These are phyloP conservation scores for Citrullus amarus DNA, from an alignment of 306 rosid species.

Conservation along the genomic window DNA sequence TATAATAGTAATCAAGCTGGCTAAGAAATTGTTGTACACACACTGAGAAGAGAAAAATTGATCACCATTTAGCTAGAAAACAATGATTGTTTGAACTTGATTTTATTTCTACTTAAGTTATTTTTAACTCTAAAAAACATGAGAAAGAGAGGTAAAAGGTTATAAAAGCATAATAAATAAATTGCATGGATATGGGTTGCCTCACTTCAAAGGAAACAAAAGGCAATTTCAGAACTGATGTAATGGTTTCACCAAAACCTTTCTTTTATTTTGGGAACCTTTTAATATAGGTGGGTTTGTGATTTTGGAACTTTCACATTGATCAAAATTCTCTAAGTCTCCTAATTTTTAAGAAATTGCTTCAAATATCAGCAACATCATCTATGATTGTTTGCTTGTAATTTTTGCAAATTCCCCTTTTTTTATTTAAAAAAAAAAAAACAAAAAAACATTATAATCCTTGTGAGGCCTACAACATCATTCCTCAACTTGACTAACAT, in stretches of 20 bases:
- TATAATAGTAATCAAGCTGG: neutral
- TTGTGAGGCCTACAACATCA: neutral
- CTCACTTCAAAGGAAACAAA: neutral
- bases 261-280: neutral
- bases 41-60: neutral
- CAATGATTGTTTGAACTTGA: neutral
- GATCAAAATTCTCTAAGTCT: neutral
- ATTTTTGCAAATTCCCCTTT: neutral
- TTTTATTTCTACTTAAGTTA: neutral
- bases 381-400: neutral
- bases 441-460: no score
- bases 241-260: conserved; percentile 4
- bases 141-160: neutral
- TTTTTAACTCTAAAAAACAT: neutral
- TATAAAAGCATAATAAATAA: neutral
- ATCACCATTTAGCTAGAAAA: neutral
- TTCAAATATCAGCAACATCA: neutral
- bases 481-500: neutral
- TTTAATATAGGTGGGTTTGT: neutral
- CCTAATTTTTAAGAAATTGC: neutral
- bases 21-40: neutral
- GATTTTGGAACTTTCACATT: neutral
- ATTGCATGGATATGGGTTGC: neutral
- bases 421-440: no score
- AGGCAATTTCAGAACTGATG: neutral